Conservation (phyloP, 2,329 filamentous ascomycete genomes). For the Pseudogymnoascus sp. region DNA sequence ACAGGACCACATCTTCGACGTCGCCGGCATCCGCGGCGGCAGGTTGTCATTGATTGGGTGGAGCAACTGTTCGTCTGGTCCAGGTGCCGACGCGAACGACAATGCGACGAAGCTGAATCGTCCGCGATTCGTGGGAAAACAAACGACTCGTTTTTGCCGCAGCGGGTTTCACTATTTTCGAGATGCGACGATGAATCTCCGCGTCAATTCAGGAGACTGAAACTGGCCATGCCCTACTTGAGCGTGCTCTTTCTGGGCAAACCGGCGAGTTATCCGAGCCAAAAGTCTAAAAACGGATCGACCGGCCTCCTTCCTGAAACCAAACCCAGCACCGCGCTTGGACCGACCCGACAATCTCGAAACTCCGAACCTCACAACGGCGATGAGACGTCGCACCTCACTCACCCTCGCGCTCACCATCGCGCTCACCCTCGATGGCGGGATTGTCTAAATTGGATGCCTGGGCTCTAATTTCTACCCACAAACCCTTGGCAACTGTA, state of each 20-base stretch:
- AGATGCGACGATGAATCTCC: background rate
- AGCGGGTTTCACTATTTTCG: background rate
- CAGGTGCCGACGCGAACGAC: background rate
- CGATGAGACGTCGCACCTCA: constrained; percentile 5
- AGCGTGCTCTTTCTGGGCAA: background rate
- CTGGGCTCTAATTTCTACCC: background rate
- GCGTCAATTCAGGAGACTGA: background rate
- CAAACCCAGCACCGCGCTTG: background rate
- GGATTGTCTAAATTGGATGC: background rate
- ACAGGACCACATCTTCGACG: background rate
- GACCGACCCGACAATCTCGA: background rate
- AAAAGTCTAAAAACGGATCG: constrained; percentile 1
- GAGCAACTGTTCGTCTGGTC: background rate
- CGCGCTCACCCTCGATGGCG: background rate
- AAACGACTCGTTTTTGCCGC: background rate
- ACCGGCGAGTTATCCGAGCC: background rate
- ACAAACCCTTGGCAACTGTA: background rate
- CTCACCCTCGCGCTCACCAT: background rate
- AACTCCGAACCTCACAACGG: background rate
- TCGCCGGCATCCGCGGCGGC: background rate
- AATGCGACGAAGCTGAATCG: background rate
- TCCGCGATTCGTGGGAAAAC: constrained; percentile 5
- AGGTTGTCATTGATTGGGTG: background rate
- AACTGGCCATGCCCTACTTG: background rate
- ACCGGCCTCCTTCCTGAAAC: background rate